Conservation (phyloP, 495 filamentous ascomycete genomes). For the Immersiella caudata region DNA sequence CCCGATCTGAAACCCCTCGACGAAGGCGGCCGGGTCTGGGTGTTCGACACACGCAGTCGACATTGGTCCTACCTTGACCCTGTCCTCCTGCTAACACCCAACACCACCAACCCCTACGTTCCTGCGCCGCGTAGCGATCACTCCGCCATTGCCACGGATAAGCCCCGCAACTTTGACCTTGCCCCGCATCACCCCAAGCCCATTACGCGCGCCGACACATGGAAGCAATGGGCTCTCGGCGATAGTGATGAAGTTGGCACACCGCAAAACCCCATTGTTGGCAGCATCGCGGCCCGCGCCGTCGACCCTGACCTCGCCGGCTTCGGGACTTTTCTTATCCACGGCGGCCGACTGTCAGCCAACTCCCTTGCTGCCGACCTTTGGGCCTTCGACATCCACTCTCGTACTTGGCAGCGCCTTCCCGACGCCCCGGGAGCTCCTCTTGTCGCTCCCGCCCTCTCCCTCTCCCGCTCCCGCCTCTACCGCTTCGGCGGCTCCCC, state of each 20-base stretch:
- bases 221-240: slow-evolving; percentile 49
- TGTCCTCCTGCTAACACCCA: slow-evolving; percentile 32
- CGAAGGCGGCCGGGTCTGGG: slow-evolving; percentile 67
- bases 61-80: slow-evolving; percentile 61
- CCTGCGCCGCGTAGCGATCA: slow-evolving; percentile 51
- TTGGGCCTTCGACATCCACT: slow-evolving; percentile 69
- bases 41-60: slow-evolving; percentile 61
- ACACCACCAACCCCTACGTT: slow-evolving; percentile 21
- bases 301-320: slow-evolving; percentile 51
- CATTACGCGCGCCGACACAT: slow-evolving; percentile 33
- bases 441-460: slow-evolving; percentile 66
- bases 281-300: slow-evolving; percentile 48
- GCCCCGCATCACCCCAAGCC: slow-evolving; percentile 20
- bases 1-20: slow-evolving; percentile 52
- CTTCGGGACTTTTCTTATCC: slow-evolving; percentile 65
- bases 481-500: slow-evolving; percentile 78
- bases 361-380: slow-evolving; percentile 59
- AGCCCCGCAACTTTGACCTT: slow-evolving; percentile 44
- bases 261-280: slow-evolving; percentile 52
- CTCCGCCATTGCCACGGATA: slow-evolving; percentile 51
- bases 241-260: slow-evolving; percentile 45
- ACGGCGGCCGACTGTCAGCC: slow-evolving; percentile 67
- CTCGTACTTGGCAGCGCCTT: slow-evolving; percentile 62
- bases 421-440: slow-evolving; percentile 61
- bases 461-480: slow-evolving; percentile 56